Percentiles rank a stretch among this genome's conserved stretches.
Conservation (phyloP, 208 protist genomes). For the Hexamita inflata region DNA sequence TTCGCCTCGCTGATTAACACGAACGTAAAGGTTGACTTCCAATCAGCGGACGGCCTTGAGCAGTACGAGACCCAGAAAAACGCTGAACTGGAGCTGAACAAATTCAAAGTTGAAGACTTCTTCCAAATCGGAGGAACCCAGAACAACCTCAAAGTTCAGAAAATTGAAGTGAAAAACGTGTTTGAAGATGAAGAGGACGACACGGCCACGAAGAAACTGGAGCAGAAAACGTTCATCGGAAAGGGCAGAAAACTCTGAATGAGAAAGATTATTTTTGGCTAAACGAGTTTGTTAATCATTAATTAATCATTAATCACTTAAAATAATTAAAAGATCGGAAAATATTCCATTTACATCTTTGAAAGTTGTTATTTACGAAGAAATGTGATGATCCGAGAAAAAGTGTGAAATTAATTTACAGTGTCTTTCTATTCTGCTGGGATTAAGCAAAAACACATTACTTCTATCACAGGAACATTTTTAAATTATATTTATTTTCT, state of each 20-base stretch:
- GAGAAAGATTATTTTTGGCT: no score
- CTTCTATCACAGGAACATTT: no score
- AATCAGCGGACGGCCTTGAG: neutral
- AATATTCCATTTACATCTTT: no score
- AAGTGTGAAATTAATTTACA: no score
- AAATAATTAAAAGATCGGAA: no score
- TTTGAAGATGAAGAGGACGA: neutral
- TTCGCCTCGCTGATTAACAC: neutral
- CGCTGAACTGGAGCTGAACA: neutral
- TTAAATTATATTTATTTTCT: no score
- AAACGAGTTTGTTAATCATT: no score
- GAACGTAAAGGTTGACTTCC: slow-evolving; percentile 1
- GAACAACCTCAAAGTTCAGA: neutral
- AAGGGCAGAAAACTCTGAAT: neutral
- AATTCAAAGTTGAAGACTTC: neutral
- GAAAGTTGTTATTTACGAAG: no score
- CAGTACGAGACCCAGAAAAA: neutral
- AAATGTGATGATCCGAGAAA: no score
- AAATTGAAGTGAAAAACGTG: neutral
- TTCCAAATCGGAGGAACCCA: neutral
- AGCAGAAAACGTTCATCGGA: slow-evolving; percentile 5
- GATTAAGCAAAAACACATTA: no score
- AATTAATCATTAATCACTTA: no score
- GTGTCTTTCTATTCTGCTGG: no score
- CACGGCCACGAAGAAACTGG: neutral